Conservation (phyloP, 345 rosid species). For the Dovyalis caffra region DNA sequence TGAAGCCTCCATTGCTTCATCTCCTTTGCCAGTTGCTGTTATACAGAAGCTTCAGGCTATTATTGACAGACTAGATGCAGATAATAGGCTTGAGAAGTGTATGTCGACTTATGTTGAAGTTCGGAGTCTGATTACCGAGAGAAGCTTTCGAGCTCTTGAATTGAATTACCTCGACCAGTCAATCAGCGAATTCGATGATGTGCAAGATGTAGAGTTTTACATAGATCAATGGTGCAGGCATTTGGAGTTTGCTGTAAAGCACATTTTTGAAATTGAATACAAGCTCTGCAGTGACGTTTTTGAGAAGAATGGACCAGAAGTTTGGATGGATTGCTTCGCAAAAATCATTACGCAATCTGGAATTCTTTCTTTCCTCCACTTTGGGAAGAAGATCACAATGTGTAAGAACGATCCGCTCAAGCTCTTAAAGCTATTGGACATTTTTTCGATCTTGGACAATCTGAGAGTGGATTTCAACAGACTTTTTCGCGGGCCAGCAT, state of each 20-base stretch:
- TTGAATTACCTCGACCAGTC: slow-evolving; percentile 47
- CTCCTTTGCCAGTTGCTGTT: slow-evolving; percentile 26
- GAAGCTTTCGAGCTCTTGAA: slow-evolving; percentile 37
- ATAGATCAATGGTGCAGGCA: slow-evolving; percentile 57
- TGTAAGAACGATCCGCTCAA: slow-evolving; percentile 61
- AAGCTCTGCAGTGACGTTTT: slow-evolving; percentile 51
- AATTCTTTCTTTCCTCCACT: slow-evolving; percentile 43
- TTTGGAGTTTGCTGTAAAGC: slow-evolving; percentile 51
- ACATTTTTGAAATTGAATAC: slow-evolving; percentile 45
- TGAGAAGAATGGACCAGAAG: slow-evolving; percentile 27
- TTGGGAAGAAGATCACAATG: slow-evolving; percentile 55
- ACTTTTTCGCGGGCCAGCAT: slow-evolving; percentile 55
- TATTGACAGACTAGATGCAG: slow-evolving; percentile 38
- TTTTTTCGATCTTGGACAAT: slow-evolving; percentile 55
- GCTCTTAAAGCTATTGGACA: slow-evolving; percentile 61
- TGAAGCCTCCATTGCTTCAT: slow-evolving; percentile 8
- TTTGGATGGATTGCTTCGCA: slow-evolving; percentile 44
- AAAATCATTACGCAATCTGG: slow-evolving; percentile 53
- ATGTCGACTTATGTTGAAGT: slow-evolving; percentile 31
- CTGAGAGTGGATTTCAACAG: slow-evolving; percentile 60
- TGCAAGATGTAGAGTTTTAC: slow-evolving; percentile 37
- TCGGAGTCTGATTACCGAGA: slow-evolving; percentile 40
- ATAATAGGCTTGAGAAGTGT: slow-evolving; percentile 38
- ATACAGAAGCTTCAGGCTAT: slow-evolving; percentile 47
- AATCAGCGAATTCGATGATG: slow-evolving; percentile 43